Evolutionary conservation across 176 grass and related monocot genomes (phyloP).

Genomic region (Cocos nucifera): DNA sequence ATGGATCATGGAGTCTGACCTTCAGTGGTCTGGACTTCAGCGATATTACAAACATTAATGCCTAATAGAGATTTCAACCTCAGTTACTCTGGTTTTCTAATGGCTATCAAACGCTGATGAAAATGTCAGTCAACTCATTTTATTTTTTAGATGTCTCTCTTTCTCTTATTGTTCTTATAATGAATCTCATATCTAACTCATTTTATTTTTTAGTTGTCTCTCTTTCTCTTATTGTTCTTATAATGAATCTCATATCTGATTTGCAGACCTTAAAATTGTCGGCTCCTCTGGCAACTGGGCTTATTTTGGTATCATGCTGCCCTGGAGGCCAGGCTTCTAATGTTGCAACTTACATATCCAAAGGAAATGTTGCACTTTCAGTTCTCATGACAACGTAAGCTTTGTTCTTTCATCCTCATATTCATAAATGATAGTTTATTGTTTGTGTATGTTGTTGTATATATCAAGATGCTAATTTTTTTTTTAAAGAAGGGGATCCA

Average conservation of each 20-base stretch:
- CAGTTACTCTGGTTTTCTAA: too few relatives aligned
- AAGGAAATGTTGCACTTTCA: constrained; percentile 98
- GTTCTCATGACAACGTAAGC: constrained; percentile 99
- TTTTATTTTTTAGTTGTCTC: too few relatives aligned
- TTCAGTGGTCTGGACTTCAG: too few relatives aligned
- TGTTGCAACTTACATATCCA: constrained; percentile 98
- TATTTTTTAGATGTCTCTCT: neutral
- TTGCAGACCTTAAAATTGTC: constrained; percentile 77
- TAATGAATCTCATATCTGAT: constrained; percentile 8
- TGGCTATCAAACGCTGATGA: too few relatives aligned
- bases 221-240: constrained; percentile 12
- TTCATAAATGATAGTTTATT: too few relatives aligned
- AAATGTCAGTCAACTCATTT: too few relatives aligned
- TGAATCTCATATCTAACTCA: constrained; percentile 4
- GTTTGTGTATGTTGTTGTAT: too few relatives aligned
- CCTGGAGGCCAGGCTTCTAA: constrained; percentile 98
- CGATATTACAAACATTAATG: too few relatives aligned
- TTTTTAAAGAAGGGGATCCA: too few relatives aligned
- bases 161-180: constrained; percentile 11
- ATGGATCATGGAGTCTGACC: too few relatives aligned
- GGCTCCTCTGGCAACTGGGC: constrained; percentile 89
- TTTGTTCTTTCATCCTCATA: neutral
- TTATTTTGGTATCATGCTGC: constrained; percentile 97
- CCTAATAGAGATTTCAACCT: too few relatives aligned
- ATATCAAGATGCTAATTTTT: too few relatives aligned